Conservation (phyloP, 2,329 filamentous ascomycete genomes). For the Neurospora crassa region DNA sequence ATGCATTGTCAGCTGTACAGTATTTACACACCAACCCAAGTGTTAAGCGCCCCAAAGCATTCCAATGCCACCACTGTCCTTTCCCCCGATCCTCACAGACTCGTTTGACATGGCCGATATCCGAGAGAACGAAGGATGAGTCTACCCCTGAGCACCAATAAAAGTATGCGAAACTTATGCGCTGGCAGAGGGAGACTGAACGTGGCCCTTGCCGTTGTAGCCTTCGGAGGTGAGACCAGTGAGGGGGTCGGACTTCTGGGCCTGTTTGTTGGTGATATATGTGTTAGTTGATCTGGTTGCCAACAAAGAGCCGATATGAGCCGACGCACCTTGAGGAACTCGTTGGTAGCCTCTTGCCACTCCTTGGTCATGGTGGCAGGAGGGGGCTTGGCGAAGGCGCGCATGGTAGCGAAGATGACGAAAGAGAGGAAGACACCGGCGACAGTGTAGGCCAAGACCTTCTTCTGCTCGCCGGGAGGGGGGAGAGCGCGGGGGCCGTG, state of each 20-base stretch:
- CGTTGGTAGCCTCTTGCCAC: constrained; percentile 92
- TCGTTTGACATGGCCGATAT: constrained; percentile 10
- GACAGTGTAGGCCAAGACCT: constrained; percentile 63
- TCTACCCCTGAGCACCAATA: constrained; percentile 29
- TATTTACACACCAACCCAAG: constrained; percentile 22
- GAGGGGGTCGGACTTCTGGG: constrained; percentile 77
- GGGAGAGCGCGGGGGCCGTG: constrained; percentile 81
- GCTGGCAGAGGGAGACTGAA: constrained; percentile 58
- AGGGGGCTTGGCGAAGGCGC: constrained; percentile 59
- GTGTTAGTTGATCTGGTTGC: constrained; percentile 8
- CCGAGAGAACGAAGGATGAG: constrained; percentile 4
- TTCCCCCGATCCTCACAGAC: constrained; percentile 4
- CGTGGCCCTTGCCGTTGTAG: constrained; percentile 68
- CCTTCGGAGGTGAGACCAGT: constrained; percentile 72
- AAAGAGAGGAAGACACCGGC: constrained; percentile 58
- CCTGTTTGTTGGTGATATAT: constrained; percentile 35
- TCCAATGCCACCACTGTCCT: constrained; percentile 9
- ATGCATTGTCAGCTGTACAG: constrained; percentile 23
- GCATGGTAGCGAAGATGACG: constrained; percentile 62
- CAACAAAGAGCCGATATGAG: neutral
- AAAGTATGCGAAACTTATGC: constrained; percentile 28
- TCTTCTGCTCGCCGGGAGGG: constrained; percentile 77
- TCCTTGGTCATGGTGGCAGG: constrained; percentile 93
- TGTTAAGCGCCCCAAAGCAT: constrained; percentile 9
- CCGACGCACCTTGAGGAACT: constrained; percentile 74